Conservation (phyloP, 352 stramenopile genomes). For the Poterioochromonas sp. region DNA sequence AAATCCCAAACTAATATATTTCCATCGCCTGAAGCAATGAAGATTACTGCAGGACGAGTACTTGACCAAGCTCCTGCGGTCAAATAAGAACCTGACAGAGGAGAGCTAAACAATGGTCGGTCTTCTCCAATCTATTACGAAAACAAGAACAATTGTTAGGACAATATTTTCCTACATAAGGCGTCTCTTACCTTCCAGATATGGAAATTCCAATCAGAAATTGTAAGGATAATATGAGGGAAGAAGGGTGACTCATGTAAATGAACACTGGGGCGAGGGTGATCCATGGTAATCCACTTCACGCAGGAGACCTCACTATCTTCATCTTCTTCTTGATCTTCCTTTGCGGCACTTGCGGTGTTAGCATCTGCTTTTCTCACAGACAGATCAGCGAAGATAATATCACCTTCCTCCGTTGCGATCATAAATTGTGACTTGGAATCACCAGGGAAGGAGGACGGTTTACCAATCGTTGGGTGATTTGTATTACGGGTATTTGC, state of each 20-base stretch:
- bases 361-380: slow-evolving; percentile 23
- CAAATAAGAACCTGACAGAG: slow-evolving; percentile 61
- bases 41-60: slow-evolving; percentile 68
- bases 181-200: slow-evolving; percentile 73
- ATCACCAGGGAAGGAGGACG: not conserved
- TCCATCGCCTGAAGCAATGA: slow-evolving; percentile 72
- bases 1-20: slow-evolving; percentile 85
- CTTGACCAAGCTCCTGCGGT: slow-evolving; percentile 74
- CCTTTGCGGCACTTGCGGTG: slow-evolving; percentile 37
- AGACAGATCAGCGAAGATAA: slow-evolving; percentile 69
- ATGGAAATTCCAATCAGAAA: slow-evolving; percentile 77
- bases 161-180: slow-evolving; percentile 33
- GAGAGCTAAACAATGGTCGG: slow-evolving; percentile 70
- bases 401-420: slow-evolving; percentile 66
- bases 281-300: slow-evolving; percentile 72
- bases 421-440: slow-evolving; percentile 22
- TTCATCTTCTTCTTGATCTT: slow-evolving; percentile 48
- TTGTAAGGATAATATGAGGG: slow-evolving; percentile 67
- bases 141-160: not conserved
- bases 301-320: slow-evolving; percentile 64
- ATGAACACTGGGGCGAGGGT: slow-evolving; percentile 65
- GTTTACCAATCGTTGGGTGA: not conserved
- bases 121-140: slow-evolving; percentile 46
- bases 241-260: slow-evolving; percentile 79
- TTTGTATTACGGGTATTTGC: not conserved